A percentile compares a stretch with the other conserved stretches of the same genome.
phyloP scores from a whole-genome alignment of 1,284 basidiomycete genomes.

The Tylopilus sp. region DNA sequence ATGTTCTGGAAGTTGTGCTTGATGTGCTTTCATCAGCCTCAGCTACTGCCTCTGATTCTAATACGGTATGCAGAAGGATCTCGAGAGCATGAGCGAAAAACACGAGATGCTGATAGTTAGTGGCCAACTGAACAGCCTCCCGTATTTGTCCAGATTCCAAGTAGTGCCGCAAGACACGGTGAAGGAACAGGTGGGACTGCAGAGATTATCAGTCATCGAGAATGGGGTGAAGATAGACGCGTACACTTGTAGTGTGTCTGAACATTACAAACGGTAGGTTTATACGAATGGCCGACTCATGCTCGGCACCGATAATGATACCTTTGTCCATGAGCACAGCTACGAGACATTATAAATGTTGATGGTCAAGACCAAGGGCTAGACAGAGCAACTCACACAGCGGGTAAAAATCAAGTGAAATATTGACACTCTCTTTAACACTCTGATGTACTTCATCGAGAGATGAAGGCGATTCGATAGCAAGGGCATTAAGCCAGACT shows the following conservation, averaged over 20 bases:
- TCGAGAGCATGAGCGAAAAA: slow-evolving; percentile 96
- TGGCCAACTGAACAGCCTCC: slow-evolving; percentile 84
- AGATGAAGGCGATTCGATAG: slow-evolving; percentile 65
- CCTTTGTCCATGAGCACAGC: slow-evolving; percentile 98
- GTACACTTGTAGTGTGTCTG: slow-evolving; percentile 84
- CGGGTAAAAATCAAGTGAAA: slow-evolving; percentile 92
- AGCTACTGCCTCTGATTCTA: slow-evolving; percentile 77
- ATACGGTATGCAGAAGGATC: slow-evolving; percentile 88
- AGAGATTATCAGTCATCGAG: slow-evolving; percentile 2
- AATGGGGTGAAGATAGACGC: slow-evolving; percentile 24
- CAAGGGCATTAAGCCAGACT: slow-evolving; percentile 93
- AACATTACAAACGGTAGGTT: slow-evolving; percentile 91
- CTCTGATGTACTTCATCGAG: slow-evolving; percentile 49
- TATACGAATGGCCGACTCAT: slow-evolving; percentile 74
- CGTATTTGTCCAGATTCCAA: slow-evolving; percentile 67
- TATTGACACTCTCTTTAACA: slow-evolving; percentile 90
- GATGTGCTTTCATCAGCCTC: slow-evolving; percentile 32
- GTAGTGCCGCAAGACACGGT: slow-evolving; percentile 86
- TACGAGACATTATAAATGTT: slow-evolving; percentile 32
- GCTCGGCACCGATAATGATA: slow-evolving; percentile 94
- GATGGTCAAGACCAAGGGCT: slow-evolving; percentile 1
- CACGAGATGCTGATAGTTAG: slow-evolving; percentile 83
- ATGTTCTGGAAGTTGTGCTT: slow-evolving; percentile 31
- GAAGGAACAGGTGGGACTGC: slow-evolving; percentile 91
- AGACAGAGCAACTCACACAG: slow-evolving; percentile 62